A percentile compares a stretch with the other conserved stretches of the same genome.
Evolutionary conservation across 208 protist species (phyloP).

Genomic region (Lotmaria passim): DNA sequence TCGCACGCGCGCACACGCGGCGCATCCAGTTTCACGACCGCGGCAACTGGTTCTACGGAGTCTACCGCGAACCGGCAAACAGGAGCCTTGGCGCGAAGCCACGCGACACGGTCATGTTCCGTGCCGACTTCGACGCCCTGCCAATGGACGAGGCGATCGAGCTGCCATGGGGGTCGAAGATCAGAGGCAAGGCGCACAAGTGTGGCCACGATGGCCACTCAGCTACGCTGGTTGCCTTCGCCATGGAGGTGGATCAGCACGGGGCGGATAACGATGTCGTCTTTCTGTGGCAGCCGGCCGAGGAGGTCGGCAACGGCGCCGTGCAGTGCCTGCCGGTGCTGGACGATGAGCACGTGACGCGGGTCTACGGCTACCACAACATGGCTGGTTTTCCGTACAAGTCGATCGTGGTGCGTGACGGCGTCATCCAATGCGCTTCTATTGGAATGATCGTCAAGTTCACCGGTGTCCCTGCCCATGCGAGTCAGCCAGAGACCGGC

Average conservation of each 20-base stretch:
- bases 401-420: conserved; percentile 41
- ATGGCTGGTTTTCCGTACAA: conserved; percentile 41
- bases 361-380: conserved; percentile 54
- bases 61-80: conserved; percentile 26
- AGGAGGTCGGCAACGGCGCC: conserved; percentile 42
- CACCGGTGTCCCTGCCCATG: conserved; percentile 39
- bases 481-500: conserved; percentile 44
- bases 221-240: conserved; percentile 43
- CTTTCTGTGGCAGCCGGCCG: conserved; percentile 53
- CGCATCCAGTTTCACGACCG: conserved; percentile 37
- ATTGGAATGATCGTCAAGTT: conserved; percentile 53
- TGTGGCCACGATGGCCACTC: conserved; percentile 53
- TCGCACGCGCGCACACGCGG: conserved; percentile 31
- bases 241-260: conserved; percentile 54
- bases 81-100: not conserved
- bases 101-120: conserved; percentile 42
- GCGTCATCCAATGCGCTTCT: conserved; percentile 47
- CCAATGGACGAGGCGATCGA: conserved; percentile 46
- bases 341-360: conserved; percentile 40
- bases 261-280: conserved; percentile 46
- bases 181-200: conserved; percentile 47
- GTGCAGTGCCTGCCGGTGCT: conserved; percentile 51
- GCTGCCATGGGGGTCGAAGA: conserved; percentile 49
- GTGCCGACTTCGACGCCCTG: conserved; percentile 50
- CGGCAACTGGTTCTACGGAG: conserved; percentile 47